These are phyloP conservation scores for Dissoconium aciculare DNA, from an alignment of 2,329 filamentous ascomycete genomes.

Conservation along the genomic window DNA sequence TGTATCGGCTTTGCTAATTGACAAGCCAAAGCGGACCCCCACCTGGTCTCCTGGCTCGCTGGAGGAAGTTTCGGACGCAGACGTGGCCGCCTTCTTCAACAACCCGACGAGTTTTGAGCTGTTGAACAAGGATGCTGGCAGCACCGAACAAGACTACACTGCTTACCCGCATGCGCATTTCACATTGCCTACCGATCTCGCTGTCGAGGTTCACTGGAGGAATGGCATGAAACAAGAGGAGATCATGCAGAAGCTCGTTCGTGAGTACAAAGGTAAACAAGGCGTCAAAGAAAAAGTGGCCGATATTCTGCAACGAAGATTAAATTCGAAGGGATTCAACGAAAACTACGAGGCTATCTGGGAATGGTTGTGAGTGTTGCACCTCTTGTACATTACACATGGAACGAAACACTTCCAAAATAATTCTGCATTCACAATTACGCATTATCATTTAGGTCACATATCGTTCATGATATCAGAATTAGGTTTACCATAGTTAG, in stretches of 20 bases:
- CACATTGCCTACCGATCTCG: slow-evolving; percentile 57
- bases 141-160: slow-evolving; percentile 39
- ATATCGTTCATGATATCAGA: too few relatives aligned
- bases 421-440: too few relatives aligned
- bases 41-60: slow-evolving; percentile 64
- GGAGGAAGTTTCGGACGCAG: slow-evolving; percentile 44
- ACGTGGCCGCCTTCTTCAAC: slow-evolving; percentile 47
- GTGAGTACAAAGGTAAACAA: slow-evolving; percentile 30
- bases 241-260: slow-evolving; percentile 27
- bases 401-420: too few relatives aligned
- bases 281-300: slow-evolving; percentile 44
- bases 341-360: too few relatives aligned
- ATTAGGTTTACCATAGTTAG: too few relatives aligned
- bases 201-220: slow-evolving; percentile 35
- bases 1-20: slow-evolving; percentile 65
- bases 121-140: slow-evolving; percentile 29
- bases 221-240: slow-evolving; percentile 20
- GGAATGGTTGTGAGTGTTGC: too few relatives aligned
- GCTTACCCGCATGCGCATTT: slow-evolving; percentile 60
- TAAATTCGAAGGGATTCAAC: too few relatives aligned
- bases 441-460: too few relatives aligned
- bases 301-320: slow-evolving; percentile 43
- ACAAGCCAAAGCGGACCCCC: slow-evolving; percentile 50
- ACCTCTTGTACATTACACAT: too few relatives aligned
- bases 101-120: slow-evolving; percentile 40